These are phyloP conservation scores for Leishmania arabica DNA, from an alignment of 208 protist genomes.

Conservation along the genomic window DNA sequence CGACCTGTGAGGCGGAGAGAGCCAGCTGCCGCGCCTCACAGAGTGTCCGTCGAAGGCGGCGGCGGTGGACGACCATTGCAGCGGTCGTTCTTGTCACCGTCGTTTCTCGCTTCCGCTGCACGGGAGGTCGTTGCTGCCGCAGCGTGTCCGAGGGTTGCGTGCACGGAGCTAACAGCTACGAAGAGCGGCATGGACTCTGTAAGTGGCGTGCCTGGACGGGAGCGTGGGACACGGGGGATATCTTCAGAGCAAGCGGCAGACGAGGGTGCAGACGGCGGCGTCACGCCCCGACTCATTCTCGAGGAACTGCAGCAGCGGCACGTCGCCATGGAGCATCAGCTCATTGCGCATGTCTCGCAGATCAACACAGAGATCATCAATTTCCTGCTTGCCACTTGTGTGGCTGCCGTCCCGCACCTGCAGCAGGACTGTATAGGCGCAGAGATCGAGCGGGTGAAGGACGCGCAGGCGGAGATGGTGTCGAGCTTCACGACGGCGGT, in stretches of 20 bases:
- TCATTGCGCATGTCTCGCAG: slow-evolving; percentile 59
- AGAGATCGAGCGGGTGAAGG: slow-evolving; percentile 21
- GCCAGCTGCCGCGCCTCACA: neutral
- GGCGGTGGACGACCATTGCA: neutral
- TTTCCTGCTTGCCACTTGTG: slow-evolving; percentile 58
- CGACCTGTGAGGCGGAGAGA: neutral
- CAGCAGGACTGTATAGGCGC: slow-evolving; percentile 23
- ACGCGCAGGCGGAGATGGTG: slow-evolving; percentile 21
- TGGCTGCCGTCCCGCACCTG: slow-evolving; percentile 31
- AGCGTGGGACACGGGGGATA: too few relatives aligned
- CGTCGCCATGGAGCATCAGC: slow-evolving; percentile 45
- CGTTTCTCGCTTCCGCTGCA: neutral
- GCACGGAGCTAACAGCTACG: neutral
- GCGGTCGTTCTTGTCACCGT: neutral
- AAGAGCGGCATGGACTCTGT: neutral
- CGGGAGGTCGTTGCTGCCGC: neutral
- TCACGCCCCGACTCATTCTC: neutral
- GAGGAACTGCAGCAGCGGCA: slow-evolving; percentile 19
- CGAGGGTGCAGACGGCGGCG: too few relatives aligned
- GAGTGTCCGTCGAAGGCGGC: neutral
- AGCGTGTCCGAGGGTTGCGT: neutral
- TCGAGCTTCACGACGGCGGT: slow-evolving; percentile 23
- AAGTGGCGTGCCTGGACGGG: neutral
- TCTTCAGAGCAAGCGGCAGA: neutral
- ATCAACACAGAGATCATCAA: slow-evolving; percentile 89